Evolutionary conservation across 257 asterid genomes (phyloP), one percentile per base, ranked within the genome.

Genomic region (Echites panduratus): DNA sequence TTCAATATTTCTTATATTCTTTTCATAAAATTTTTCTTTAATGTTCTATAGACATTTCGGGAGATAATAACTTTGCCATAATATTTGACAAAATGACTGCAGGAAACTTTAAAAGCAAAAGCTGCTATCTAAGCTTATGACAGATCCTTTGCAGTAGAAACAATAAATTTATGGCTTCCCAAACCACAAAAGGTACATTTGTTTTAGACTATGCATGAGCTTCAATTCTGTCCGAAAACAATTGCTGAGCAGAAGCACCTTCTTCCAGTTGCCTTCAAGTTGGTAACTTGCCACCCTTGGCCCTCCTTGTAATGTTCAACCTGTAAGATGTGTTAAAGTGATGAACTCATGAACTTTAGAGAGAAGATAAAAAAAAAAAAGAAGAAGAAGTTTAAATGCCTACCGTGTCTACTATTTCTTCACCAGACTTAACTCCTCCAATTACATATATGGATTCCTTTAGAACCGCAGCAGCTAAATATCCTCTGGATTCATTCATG

Each of bases 221-320:
- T 19, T 85, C 80, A 83, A 72, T 69, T 82, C 71, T 62, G 80
- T 67, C 76, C 74, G 11, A 90, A 75, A 59, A 87, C 91, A 71
- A 89, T 76, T 49, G 97, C 92, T 0, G 97, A 87, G 70, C 87
- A 81, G 59, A 91, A 89, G 75, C 88, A 83, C 79, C 88, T 89
- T 71, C 72, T 79, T 32, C 97, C 90, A 6, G 90, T 75, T 13
- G 88, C 90, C 52, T 48, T 78, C 88, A 62, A 75, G 53, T 79
- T 80, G 68, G 80, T 80, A 62, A 64, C 70, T 48, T 82, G 73
- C 98, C 99, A 94, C 16, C 96, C 95, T 78, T 77, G 72, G 50
- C 91, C 97, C 56, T 94, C 96, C 83, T 78, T 78, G 87, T 86
- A 94, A 66, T 84, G 75, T 72, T 94, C 97, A 71, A 91, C 54